Conservation (phyloP, 208 protist genomes). For the Acanthamoeba sp. region DNA sequence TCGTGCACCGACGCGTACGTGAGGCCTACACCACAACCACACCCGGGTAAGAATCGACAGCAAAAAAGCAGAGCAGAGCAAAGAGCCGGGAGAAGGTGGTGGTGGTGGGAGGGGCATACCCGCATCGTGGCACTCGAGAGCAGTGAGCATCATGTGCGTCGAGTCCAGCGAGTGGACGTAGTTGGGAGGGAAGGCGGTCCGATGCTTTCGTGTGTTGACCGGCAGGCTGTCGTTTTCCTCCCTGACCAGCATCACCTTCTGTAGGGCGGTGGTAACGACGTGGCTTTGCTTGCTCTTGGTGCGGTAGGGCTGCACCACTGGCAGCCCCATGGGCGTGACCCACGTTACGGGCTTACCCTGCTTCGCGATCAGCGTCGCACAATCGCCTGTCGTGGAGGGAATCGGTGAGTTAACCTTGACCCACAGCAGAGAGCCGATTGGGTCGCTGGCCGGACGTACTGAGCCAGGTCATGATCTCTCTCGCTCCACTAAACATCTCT, state of each 20-base stretch:
- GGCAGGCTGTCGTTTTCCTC: conserved; percentile 63
- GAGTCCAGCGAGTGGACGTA: conserved; percentile 99
- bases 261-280: conserved; percentile 7
- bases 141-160: conserved; percentile 98
- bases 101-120: conserved; percentile 55
- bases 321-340: conserved; percentile 97
- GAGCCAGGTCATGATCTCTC: conserved; percentile 86
- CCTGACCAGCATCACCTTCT: conserved; percentile 62
- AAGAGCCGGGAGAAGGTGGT: neutral
- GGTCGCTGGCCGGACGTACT: conserved; percentile 2
- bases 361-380: conserved; percentile 75
- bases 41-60: neutral
- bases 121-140: conserved; percentile 93
- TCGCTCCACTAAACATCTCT: conserved; percentile 87
- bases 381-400: neutral
- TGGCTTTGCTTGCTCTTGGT: conserved; percentile 73
- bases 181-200: conserved; percentile 97
- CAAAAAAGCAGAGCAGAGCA: neutral
- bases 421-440: neutral
- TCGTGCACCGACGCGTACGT: conserved; percentile 98
- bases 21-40: conserved; percentile 79
- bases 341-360: conserved; percentile 94
- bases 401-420: neutral
- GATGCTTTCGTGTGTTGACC: conserved; percentile 81
- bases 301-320: conserved; percentile 97